A percentile compares a stretch with the other conserved stretches of the same genome.
Conservation (phyloP, 75 land plant genomes). For the Adiantum capillusveneris region DNA sequence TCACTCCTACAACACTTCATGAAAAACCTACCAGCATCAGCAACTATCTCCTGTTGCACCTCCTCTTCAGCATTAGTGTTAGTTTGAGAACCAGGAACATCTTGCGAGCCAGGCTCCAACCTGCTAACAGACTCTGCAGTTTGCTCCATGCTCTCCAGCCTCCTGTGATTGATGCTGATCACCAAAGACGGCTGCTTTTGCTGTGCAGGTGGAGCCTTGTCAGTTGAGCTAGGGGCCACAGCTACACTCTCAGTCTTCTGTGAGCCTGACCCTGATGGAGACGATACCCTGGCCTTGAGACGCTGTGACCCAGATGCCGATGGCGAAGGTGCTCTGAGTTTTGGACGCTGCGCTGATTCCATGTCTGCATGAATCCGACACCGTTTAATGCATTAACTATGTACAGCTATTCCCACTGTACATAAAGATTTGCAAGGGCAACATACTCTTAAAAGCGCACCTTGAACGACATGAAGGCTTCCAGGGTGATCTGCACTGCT, state of each 20-base stretch:
- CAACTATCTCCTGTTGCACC: conserved; percentile 50
- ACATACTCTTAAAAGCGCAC: conserved; percentile 13
- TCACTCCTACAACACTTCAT: no score
- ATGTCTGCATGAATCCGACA: conserved; percentile 35
- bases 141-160: conserved; percentile 40
- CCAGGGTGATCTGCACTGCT: conserved; percentile 88
- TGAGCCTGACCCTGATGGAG: no score
- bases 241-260: no score
- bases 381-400: no score
- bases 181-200: no score
- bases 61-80: conserved; percentile 51
- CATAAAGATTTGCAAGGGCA: no score
- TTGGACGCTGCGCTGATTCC: conserved; percentile 60
- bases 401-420: no score
- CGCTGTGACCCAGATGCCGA: conserved; percentile 15
- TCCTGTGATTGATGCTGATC: conserved; percentile 14
- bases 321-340: conserved; percentile 51
- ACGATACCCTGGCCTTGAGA: no score
- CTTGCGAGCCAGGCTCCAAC: conserved; percentile 48
- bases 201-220: no score
- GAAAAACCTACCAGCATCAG: conserved; percentile 39
- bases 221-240: no score
- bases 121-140: conserved; percentile 51
- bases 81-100: conserved; percentile 14
- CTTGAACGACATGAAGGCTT: conserved; percentile 58